phyloP scores from a whole-genome alignment of 78 protist species.

The slime mould (Dictyostelium discoideum) region dicty_2.7 NC_007090.3:980501-981000 shows the following conservation, averaged over 20 bases:
- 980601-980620: too few species aligned
- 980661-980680: too few species aligned
- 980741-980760: constrained; percentile 43
- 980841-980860: not conserved
- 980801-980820: constrained; percentile 24
- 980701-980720: not conserved
- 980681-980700: not conserved
- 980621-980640: not conserved
- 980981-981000: constrained; percentile 49
- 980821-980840: constrained; percentile 27
- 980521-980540: constrained; percentile 9
- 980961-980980: constrained; percentile 60
- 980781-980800: not conserved
- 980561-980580: not conserved
- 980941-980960: constrained; percentile 34
- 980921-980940: constrained; percentile 68
- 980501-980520: constrained; percentile 20
- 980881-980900: not conserved
- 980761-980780: constrained; percentile 29
- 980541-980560: constrained; percentile 33
- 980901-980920: constrained; percentile 5
- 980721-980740: constrained; percentile 11
- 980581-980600: too few species aligned
- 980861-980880: not conserved
- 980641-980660: too few species aligned